Conservation (phyloP, 352 stramenopile species). For the Aphanomyces invadans region DNA sequence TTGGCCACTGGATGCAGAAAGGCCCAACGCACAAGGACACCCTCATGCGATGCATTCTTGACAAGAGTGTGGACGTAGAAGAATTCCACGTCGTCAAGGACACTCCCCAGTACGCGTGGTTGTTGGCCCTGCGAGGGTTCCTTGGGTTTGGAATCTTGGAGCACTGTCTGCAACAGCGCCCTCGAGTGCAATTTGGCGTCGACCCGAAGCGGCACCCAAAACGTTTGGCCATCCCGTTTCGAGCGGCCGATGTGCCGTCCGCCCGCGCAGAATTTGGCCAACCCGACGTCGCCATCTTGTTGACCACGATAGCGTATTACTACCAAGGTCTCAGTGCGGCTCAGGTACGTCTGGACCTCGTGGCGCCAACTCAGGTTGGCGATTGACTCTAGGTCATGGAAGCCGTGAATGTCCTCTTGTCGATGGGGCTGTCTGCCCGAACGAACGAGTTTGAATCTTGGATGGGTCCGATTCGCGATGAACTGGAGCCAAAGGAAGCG, state of each 20-base stretch:
- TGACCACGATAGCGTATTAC: slow-evolving; percentile 84
- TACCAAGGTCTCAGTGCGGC: slow-evolving; percentile 43
- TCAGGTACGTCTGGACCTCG: not conserved
- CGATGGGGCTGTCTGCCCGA: slow-evolving; percentile 56
- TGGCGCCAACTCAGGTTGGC: too few relatives aligned
- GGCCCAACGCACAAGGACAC: slow-evolving; percentile 5
- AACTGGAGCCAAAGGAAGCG: slow-evolving; percentile 22
- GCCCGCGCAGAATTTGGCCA: slow-evolving; percentile 84
- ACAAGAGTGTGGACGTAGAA: slow-evolving; percentile 31
- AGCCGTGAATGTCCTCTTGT: slow-evolving; percentile 49
- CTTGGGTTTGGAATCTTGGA: slow-evolving; percentile 69
- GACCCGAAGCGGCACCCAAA: slow-evolving; percentile 38
- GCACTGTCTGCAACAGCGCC: slow-evolving; percentile 79
- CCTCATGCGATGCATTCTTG: slow-evolving; percentile 35
- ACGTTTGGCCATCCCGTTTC: slow-evolving; percentile 78
- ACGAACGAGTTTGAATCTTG: slow-evolving; percentile 57
- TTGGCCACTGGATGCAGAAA: slow-evolving; percentile 30
- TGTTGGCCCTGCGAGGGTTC: slow-evolving; percentile 66
- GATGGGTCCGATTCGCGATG: slow-evolving; percentile 37
- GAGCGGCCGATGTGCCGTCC: slow-evolving; percentile 70
- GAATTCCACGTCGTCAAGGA: slow-evolving; percentile 5
- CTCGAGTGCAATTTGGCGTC: slow-evolving; percentile 76
- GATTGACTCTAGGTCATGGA: slow-evolving; percentile 51
- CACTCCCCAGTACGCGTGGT: not conserved
- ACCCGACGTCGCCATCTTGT: slow-evolving; percentile 69